A percentile compares a stretch with the other conserved stretches of the same genome.
Conservation (phyloP, 257 asterid species). For the Verbascum thapsus region DNA sequence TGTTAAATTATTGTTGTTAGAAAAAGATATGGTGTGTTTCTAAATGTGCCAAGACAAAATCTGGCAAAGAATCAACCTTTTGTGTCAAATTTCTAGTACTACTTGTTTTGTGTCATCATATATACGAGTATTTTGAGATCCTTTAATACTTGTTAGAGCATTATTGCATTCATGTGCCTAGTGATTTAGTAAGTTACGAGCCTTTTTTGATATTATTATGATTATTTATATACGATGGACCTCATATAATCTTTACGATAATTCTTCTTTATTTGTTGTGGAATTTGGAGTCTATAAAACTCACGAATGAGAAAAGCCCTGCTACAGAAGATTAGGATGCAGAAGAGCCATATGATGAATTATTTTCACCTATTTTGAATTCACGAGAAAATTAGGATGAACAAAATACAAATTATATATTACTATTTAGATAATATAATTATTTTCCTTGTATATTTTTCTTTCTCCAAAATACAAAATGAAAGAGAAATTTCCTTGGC, state of each 20-base stretch:
- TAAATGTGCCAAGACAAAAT: slow-evolving; percentile 34
- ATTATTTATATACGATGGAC: no score
- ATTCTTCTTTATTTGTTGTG: no score
- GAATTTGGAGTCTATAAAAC: no score
- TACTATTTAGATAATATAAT: no score
- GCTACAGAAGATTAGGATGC: slow-evolving; percentile 12
- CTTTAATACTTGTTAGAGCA: neutral
- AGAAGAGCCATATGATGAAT: slow-evolving; percentile 8
- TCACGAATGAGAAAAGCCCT: no score
- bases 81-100: neutral
- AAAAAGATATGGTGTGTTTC: slow-evolving; percentile 18
- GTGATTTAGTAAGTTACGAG: no score
- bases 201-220: no score
- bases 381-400: neutral
- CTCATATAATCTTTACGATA: no score
- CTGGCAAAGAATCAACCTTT: slow-evolving; percentile 30
- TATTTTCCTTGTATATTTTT: no score
- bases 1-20: slow-evolving; percentile 4
- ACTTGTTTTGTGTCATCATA: neutral
- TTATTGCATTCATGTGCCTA: no score
- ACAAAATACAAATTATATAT: slow-evolving; percentile 27
- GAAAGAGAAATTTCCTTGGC: no score
- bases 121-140: neutral
- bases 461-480: no score
- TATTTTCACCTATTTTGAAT: slow-evolving; percentile 27